Evolutionary conservation across 331 rosid species (phyloP).

Genomic region (Acacia pycnantha): DNA sequence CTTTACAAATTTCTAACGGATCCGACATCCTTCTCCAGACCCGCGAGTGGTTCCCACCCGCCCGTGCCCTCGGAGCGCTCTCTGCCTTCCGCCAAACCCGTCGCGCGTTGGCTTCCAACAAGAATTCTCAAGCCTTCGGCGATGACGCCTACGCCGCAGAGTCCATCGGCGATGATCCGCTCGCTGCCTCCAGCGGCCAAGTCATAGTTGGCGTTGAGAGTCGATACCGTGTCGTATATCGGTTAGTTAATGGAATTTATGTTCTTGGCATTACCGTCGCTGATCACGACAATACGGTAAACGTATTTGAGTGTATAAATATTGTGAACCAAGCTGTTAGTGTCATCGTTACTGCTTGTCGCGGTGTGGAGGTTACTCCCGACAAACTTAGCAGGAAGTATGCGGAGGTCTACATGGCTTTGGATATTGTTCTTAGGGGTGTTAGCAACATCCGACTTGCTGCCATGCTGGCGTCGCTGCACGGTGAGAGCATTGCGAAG

Average conservation of each 20-base stretch:
- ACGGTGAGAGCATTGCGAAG: conserved; percentile 89
- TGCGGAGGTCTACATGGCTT: conserved; percentile 97
- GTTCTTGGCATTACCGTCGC: conserved; percentile 94
- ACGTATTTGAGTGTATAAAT: conserved; percentile 91
- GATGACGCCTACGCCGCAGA: conserved; percentile 72
- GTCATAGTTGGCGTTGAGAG: conserved; percentile 93
- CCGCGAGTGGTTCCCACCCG: conserved; percentile 99
- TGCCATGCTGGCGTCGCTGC: conserved; percentile 89
- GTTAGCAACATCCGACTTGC: conserved; percentile 92
- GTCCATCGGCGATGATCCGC: conserved; percentile 92
- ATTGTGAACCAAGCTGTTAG: conserved; percentile 92
- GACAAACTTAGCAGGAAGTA: conserved; percentile 90
- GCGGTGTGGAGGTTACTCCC: conserved; percentile 96
- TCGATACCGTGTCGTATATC: conserved; percentile 85
- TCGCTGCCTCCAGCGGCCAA: conserved; percentile 93
- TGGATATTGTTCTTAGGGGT: conserved; percentile 90
- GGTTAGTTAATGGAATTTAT: conserved; percentile 83
- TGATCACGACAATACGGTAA: conserved; percentile 79
- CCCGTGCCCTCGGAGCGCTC: conserved; percentile 96
- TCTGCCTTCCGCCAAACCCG: conserved; percentile 96
- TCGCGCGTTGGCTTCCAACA: conserved; percentile 60
- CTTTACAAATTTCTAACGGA: conserved; percentile 91
- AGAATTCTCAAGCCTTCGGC: conserved; percentile 35
- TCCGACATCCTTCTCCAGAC: conserved; percentile 96
- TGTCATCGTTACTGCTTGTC: conserved; percentile 89